These are phyloP conservation scores for Vanrija sp. DNA, from an alignment of 1,284 basidiomycete species.

Conservation along the genomic window DNA sequence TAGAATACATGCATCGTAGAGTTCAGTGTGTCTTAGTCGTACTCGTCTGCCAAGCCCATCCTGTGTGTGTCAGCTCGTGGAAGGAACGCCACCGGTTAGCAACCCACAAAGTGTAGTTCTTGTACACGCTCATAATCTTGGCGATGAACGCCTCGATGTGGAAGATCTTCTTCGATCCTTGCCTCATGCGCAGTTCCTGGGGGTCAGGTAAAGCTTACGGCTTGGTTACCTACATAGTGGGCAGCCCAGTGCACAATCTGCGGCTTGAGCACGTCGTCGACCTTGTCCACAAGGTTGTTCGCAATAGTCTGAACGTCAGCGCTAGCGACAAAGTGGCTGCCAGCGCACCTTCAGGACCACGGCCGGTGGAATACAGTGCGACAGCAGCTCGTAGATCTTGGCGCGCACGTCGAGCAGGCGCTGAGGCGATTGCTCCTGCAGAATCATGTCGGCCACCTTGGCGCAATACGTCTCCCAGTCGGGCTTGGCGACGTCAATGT, in stretches of 20 bases:
- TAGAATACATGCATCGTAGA: neutral
- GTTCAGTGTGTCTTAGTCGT: constrained; percentile 2
- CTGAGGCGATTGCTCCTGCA: constrained; percentile 88
- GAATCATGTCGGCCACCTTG: constrained; percentile 87
- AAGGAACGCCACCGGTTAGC: no score
- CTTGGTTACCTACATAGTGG: constrained; percentile 66
- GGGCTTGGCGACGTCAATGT: constrained; percentile 82
- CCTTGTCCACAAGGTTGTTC: constrained; percentile 75
- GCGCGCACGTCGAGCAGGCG: constrained; percentile 85
- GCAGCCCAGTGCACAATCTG: constrained; percentile 97
- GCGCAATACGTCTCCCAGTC: constrained; percentile 99
- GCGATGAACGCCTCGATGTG: constrained; percentile 77
- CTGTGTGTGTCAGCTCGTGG: constrained; percentile 15
- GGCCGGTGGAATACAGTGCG: constrained; percentile 96
- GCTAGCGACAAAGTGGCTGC: neutral
- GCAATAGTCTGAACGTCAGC: constrained; percentile 68
- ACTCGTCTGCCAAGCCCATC: constrained; percentile 20
- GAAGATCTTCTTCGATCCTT: constrained; percentile 90
- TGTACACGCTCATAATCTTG: constrained; percentile 47
- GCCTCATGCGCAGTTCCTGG: constrained; percentile 83
- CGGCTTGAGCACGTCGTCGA: constrained; percentile 81
- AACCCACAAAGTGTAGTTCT: constrained; percentile 36
- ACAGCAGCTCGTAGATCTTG: constrained; percentile 92
- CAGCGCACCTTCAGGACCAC: constrained; percentile 73
- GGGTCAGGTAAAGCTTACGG: neutral